A percentile compares a stretch with the other conserved stretches of the same genome.
Conservation (phyloP, 108 stramenopile genomes). For the Discostella stelligeroides region DNA sequence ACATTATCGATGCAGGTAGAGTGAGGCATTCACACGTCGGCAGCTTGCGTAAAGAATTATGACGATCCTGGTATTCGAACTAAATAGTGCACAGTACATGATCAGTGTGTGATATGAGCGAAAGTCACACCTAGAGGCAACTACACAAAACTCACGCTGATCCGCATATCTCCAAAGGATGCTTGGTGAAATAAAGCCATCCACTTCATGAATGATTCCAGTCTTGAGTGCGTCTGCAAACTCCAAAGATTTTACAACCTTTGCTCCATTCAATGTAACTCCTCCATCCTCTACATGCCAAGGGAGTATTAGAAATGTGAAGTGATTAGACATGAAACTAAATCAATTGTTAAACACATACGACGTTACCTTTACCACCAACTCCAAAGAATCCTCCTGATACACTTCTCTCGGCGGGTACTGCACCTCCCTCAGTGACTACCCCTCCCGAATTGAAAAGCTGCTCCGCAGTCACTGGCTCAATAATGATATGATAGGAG, state of each 20-base stretch:
- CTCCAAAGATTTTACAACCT: constrained; percentile 58
- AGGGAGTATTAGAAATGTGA: neutral
- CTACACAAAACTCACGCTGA: constrained; percentile 56
- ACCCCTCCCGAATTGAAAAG: constrained; percentile 69
- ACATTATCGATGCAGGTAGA: too few species aligned
- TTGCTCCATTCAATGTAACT: constrained; percentile 60
- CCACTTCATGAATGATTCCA: constrained; percentile 75
- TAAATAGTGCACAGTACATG: neutral
- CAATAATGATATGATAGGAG: constrained; percentile 69
- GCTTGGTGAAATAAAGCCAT: constrained; percentile 68
- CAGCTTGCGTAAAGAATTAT: neutral
- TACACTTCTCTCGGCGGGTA: constrained; percentile 61
- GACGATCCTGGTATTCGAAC: constrained; percentile 15
- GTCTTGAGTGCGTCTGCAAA: constrained; percentile 38
- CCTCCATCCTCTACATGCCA: constrained; percentile 60
- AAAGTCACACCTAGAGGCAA: too few species aligned
- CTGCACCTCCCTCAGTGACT: constrained; percentile 68
- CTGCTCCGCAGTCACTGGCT: constrained; percentile 57
- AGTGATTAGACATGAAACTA: neutral
- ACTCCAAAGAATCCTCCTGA: constrained; percentile 74
- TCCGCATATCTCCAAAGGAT: constrained; percentile 80
- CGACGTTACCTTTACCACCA: constrained; percentile 59
- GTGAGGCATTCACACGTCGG: too few species aligned
- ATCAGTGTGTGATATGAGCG: neutral
- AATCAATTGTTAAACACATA: neutral